Evolutionary conservation across 2,329 filamentous ascomycete species (phyloP), one percentile per base, ranked within the genome.

Genomic region (Penicillium janthinellum): DNA sequence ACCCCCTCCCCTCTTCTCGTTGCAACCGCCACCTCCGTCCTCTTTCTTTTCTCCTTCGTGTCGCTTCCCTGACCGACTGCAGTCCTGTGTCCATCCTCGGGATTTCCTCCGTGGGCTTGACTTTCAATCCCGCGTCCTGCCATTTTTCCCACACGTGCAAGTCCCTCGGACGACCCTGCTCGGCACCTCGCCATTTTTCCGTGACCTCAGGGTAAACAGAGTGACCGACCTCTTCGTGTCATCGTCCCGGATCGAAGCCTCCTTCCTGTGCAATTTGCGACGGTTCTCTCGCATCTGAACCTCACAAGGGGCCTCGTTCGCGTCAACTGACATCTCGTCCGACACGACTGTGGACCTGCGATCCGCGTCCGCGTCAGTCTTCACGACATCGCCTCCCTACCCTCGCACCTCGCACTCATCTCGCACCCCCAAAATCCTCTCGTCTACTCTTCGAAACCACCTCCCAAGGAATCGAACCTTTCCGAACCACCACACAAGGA

Each of bases 261-360:
- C 51, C 65, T 63, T 68, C 70, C 31, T 31, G 70, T 73, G 66
- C 64, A 65, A 71, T 57, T 69, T 68, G 67, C 72, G 67, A 61
- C 48, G 48, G n/a, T 54, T 55, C 61, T 64, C 57, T 54, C 51
- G 35, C 12, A 63, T 65, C 22, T n/a, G 37, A 25, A 20, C 34
- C 28, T 42, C 17, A 35, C 54, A 57, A 72, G 62, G 69, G 64
- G 61, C 61, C 52, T 51, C 34, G 14, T 15, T 45, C 47, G 22
- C 42, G 38, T 37, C 31, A 17, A 47, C 31, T 31, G 51, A 52
- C 44, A 37, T 12, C 35, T 5, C 4, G 44, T 48, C 37, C 20
- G 38, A 38, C 38, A 55, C 34, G 45, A 58, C 44, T 20, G 37
- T 51, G 14, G 25, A 34, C 35, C 55, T 61, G 53, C 57, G n/a